Percentiles rank a stretch among this genome's conserved stretches.
Evolutionary conservation across 2,329 filamentous ascomycete species (phyloP).

Genomic region (Reticulascus tulasneorum): DNA sequence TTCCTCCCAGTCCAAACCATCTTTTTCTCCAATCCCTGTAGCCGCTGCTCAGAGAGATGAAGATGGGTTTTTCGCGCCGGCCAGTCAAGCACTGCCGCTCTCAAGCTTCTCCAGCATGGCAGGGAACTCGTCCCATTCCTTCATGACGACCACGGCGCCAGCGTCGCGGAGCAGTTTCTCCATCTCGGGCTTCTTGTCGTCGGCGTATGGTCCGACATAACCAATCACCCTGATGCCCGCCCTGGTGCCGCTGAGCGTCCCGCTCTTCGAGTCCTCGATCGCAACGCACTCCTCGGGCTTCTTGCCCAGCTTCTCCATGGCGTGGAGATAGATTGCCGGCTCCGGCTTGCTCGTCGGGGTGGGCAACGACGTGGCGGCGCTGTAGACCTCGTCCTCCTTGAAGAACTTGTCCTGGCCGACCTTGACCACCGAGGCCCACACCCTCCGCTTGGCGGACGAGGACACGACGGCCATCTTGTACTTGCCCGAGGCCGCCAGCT

Average conservation of each 20-base stretch:
- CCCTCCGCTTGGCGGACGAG: constrained; percentile 72
- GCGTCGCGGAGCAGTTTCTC: constrained; percentile 55
- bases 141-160: constrained; percentile 61
- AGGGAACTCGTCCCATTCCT: constrained; percentile 55
- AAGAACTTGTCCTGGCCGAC: constrained; percentile 80
- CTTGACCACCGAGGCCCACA: constrained; percentile 74
- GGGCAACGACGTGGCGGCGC: constrained; percentile 72
- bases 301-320: constrained; percentile 69
- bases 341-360: constrained; percentile 87
- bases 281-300: constrained; percentile 69
- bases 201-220: constrained; percentile 76
- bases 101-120: constrained; percentile 39
- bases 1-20: too few relatives aligned
- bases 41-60: constrained; percentile 6
- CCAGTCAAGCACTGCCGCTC: constrained; percentile 14
- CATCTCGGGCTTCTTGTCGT: constrained; percentile 62
- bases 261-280: constrained; percentile 85
- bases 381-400: constrained; percentile 69
- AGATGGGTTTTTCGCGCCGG: constrained; percentile 6
- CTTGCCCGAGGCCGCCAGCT: constrained; percentile 55
- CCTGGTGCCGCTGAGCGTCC: constrained; percentile 67
- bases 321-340: constrained; percentile 80
- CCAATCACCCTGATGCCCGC: constrained; percentile 78
- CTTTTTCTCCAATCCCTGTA: not conserved
- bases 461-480: constrained; percentile 79